These are phyloP conservation scores for Colletotrichum ledebouriae DNA, from an alignment of 2,329 filamentous ascomycete species.

Conservation along the genomic window DNA sequence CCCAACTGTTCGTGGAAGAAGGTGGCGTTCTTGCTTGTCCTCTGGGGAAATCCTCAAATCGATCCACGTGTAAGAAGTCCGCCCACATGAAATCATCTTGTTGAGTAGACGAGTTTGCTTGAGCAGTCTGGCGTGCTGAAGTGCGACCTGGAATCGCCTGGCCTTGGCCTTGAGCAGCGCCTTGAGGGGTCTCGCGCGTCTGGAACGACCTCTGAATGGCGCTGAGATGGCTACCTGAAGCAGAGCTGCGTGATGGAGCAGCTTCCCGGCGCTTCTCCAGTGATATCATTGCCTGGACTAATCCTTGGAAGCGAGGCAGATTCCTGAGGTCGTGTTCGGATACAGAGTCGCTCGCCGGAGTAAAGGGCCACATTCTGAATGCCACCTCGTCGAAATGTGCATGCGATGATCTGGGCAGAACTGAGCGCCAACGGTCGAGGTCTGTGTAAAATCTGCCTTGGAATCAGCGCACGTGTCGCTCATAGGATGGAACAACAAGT, in stretches of 20 bases:
- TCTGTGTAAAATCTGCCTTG: slow-evolving; percentile 46
- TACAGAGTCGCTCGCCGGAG: background rate
- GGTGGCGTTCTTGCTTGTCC: background rate
- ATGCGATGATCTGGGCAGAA: slow-evolving; percentile 42
- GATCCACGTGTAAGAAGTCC: slow-evolving; percentile 37
- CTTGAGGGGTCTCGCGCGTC: slow-evolving; percentile 18
- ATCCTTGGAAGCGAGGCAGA: slow-evolving; percentile 43
- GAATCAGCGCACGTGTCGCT: background rate
- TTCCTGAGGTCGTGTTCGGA: slow-evolving; percentile 20
- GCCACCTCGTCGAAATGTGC: slow-evolving; percentile 46
- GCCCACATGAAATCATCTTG: slow-evolving; percentile 28
- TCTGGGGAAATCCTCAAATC: slow-evolving; percentile 19
- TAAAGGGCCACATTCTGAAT: slow-evolving; percentile 45
- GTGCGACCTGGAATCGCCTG: slow-evolving; percentile 29
- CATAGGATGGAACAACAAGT: background rate
- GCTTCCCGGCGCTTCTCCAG: slow-evolving; percentile 23
- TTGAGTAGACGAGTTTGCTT: background rate
- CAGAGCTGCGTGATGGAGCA: background rate
- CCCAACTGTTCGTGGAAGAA: slow-evolving; percentile 14
- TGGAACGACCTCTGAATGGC: slow-evolving; percentile 36
- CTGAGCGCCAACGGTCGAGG: slow-evolving; percentile 46
- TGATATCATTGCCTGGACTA: slow-evolving; percentile 46
- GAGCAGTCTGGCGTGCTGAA: background rate
- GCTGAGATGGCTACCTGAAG: slow-evolving; percentile 31
- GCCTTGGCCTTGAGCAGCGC: background rate